Percentiles rank a stretch among this genome's conserved stretches.
Conservation (phyloP, 371 early-diverging fungal species). For the Blakeslea trispora region DNA sequence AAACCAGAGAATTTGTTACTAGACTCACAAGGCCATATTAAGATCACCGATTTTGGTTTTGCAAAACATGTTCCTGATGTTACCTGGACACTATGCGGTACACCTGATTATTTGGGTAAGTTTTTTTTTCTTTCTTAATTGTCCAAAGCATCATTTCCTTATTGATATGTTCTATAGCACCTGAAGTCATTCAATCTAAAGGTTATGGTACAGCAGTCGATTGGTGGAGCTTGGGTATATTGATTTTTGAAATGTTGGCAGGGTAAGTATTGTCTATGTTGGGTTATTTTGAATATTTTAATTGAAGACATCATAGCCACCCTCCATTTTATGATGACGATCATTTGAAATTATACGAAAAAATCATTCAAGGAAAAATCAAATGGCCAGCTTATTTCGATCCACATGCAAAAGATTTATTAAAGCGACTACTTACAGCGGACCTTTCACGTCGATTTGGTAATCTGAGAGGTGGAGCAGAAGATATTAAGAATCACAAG, state of each 20-base stretch:
- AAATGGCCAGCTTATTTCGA: constrained; percentile 92
- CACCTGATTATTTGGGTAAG: constrained; percentile 86
- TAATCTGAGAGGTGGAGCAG: constrained; percentile 83
- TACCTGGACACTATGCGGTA: constrained; percentile 95
- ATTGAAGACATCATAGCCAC: constrained; percentile 31
- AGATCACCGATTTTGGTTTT: constrained; percentile 95
- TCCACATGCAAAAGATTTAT: constrained; percentile 85
- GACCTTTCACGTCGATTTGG: constrained; percentile 92
- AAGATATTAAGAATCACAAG: constrained; percentile 81
- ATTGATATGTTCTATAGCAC: too few species aligned
- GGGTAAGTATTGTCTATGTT: too few species aligned
- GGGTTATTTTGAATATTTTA: background rate
- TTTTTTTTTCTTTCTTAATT: too few species aligned
- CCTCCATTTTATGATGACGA: constrained; percentile 97
- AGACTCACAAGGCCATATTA: constrained; percentile 84
- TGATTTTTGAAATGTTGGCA: constrained; percentile 88
- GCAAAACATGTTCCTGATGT: constrained; percentile 58
- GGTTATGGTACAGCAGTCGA: constrained; percentile 97
- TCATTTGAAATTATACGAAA: constrained; percentile 87
- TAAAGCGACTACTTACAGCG: constrained; percentile 83
- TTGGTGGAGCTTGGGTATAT: constrained; percentile 97
- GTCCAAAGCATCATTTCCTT: too few species aligned
- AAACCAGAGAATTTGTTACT: constrained; percentile 87
- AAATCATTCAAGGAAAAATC: constrained; percentile 85
- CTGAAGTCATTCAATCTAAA: constrained; percentile 96